phyloP scores from a whole-genome alignment of 23 red algal species.

The Agarophyton chilense region DNA sequence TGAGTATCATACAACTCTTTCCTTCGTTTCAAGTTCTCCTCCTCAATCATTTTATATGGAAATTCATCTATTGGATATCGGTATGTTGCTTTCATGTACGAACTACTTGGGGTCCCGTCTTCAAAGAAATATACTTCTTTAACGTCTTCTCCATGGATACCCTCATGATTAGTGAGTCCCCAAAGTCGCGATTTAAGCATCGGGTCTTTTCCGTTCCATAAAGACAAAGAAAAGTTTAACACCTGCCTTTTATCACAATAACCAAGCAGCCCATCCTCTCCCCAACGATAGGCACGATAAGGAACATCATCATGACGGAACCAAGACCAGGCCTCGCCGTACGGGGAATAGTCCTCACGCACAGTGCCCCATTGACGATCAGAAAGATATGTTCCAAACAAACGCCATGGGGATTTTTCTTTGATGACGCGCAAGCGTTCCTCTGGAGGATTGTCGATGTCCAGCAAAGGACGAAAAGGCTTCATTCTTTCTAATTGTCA shows the following conservation, averaged over 20 bases:
- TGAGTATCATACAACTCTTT: background rate
- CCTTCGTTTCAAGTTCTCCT: background rate
- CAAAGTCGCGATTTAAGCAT: background rate
- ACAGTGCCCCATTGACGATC: constrained; percentile 2
- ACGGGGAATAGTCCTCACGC: background rate
- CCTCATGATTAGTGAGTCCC: background rate
- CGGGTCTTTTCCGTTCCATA: background rate
- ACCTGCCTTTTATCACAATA: background rate
- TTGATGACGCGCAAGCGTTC: background rate
- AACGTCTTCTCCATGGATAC: background rate
- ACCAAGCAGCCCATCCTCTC: background rate
- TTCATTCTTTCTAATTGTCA: background rate
- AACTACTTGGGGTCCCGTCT: background rate
- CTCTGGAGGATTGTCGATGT: background rate
- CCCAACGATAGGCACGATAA: background rate
- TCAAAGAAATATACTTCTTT: constrained; percentile 10
- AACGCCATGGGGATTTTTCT: background rate
- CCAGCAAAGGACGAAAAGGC: background rate
- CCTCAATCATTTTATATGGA: background rate
- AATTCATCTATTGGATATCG: background rate
- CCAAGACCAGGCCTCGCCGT: background rate
- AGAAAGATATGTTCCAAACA: background rate
- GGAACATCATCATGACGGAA: background rate
- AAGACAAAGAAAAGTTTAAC: background rate
- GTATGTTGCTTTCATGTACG: background rate